These are phyloP conservation scores for Xylaria sp. DNA, from an alignment of 2,329 filamentous ascomycete genomes.

Conservation along the genomic window DNA sequence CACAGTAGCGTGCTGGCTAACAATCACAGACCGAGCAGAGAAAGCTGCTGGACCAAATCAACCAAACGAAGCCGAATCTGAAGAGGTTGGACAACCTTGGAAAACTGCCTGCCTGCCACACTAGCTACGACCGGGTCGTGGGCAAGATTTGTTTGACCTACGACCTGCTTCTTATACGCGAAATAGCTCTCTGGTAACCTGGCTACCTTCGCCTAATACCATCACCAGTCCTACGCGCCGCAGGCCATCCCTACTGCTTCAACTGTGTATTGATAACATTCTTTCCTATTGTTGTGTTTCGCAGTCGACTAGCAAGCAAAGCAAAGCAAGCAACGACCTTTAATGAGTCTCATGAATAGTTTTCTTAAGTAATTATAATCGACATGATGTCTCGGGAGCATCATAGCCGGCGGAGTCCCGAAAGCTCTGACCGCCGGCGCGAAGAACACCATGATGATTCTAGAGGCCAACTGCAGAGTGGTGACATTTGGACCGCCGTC, in stretches of 20 bases:
- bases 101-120: too few relatives aligned
- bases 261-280: neutral
- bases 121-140: too few relatives aligned
- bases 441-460: conserved; percentile 39
- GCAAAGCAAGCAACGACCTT: conserved; percentile 7
- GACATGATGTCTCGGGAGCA: conserved; percentile 48
- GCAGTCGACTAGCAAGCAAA: conserved; percentile 5
- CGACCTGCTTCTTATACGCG: too few relatives aligned
- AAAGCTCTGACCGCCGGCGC: conserved; percentile 49
- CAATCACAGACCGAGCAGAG: neutral
- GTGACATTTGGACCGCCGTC: conserved; percentile 16
- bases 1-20: neutral
- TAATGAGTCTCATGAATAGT: conserved; percentile 24
- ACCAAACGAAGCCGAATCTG: conserved; percentile 13
- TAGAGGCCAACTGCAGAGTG: conserved; percentile 35
- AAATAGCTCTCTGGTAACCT: too few relatives aligned
- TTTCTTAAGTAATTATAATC: conserved; percentile 23
- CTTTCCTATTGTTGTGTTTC: conserved; percentile 13
- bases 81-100: neutral
- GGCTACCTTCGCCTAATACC: too few relatives aligned
- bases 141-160: too few relatives aligned
- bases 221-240: too few relatives aligned
- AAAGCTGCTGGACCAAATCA: neutral
- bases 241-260: neutral
- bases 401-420: conserved; percentile 51